Evolutionary conservation across 2,329 filamentous ascomycete genomes (phyloP).

Genomic region (Fusarium tjaetaba): DNA sequence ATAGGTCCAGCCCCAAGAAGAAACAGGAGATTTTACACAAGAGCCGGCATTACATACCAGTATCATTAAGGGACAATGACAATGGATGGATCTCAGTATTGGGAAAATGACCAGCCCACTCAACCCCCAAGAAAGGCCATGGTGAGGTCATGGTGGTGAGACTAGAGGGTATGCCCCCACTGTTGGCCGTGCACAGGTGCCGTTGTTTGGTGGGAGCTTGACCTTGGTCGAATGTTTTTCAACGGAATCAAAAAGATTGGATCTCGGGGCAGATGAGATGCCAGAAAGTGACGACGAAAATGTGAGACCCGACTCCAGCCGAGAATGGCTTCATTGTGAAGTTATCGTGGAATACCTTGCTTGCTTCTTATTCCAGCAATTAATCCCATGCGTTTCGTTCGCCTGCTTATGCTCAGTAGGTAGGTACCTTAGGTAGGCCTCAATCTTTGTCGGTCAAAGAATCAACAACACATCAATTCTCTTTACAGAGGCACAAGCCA

Average conservation of each 20-base stretch:
- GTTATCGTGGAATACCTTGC: neutral
- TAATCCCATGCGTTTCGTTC: neutral
- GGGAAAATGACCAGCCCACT: conserved; percentile 15
- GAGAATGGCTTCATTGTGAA: conserved; percentile 21
- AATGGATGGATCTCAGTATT: conserved; percentile 1
- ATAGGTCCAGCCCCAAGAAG: neutral
- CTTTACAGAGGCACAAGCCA: neutral
- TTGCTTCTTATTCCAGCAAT: neutral
- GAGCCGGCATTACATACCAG: neutral
- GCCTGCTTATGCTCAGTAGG: neutral
- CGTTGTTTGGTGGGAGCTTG: conserved; percentile 20
- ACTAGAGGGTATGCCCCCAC: conserved; percentile 23
- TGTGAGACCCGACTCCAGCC: conserved; percentile 30
- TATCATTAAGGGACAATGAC: neutral
- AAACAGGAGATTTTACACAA: neutral
- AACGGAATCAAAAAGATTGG: neutral
- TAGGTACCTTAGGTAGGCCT: neutral
- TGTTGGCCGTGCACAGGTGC: conserved; percentile 15
- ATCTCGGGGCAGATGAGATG: conserved; percentile 19
- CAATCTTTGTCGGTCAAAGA: neutral
- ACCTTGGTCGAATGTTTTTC: conserved; percentile 33
- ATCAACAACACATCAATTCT: conserved; percentile 5
- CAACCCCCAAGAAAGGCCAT: conserved; percentile 18
- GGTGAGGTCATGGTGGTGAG: conserved; percentile 43
- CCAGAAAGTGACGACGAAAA: neutral